These are phyloP conservation scores for Sporothrix dimorphospora DNA, from an alignment of 2,329 filamentous ascomycete genomes.

Conservation along the genomic window DNA sequence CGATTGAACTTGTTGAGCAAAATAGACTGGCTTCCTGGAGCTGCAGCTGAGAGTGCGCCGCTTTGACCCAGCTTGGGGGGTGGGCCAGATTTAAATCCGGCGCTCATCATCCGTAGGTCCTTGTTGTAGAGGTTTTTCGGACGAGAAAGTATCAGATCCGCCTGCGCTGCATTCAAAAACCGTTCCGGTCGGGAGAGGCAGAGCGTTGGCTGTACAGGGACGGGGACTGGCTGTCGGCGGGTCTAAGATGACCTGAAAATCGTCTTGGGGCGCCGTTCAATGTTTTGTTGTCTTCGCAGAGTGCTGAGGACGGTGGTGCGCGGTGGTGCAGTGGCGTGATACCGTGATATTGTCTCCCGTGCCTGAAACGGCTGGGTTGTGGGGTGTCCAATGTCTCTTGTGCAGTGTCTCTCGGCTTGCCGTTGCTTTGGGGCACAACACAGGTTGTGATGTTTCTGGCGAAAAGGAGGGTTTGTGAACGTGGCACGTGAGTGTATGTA, in stretches of 20 bases:
- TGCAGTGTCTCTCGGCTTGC: slow-evolving; percentile 15
- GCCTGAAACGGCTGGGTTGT: slow-evolving; percentile 26
- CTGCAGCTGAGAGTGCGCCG: slow-evolving; percentile 46
- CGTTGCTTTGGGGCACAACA: slow-evolving; percentile 7
- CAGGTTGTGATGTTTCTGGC: slow-evolving; percentile 5
- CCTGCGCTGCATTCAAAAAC: slow-evolving; percentile 30
- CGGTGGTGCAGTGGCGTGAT: slow-evolving; percentile 25
- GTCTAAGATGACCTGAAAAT: neutral
- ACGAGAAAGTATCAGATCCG: slow-evolving; percentile 1
- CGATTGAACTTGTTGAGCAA: slow-evolving; percentile 78
- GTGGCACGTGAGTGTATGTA: slow-evolving; percentile 23
- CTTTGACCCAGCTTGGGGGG: slow-evolving; percentile 56
- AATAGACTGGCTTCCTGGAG: slow-evolving; percentile 64
- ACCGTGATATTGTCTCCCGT: slow-evolving; percentile 19
- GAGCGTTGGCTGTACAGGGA: slow-evolving; percentile 2
- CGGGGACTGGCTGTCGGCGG: neutral
- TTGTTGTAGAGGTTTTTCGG: slow-evolving; percentile 13
- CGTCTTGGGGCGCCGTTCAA: neutral
- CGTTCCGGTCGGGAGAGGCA: slow-evolving; percentile 20
- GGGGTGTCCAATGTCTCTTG: slow-evolving; percentile 14
- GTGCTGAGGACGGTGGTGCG: neutral
- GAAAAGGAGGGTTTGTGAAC: neutral
- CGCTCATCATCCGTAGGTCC: slow-evolving; percentile 52
- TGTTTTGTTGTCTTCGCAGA: neutral
- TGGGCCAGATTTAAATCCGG: slow-evolving; percentile 54